Evolutionary conservation across 2,329 filamentous ascomycete species (phyloP), one percentile per base, ranked within the genome.

Genomic region (Fusarium musae): DNA sequence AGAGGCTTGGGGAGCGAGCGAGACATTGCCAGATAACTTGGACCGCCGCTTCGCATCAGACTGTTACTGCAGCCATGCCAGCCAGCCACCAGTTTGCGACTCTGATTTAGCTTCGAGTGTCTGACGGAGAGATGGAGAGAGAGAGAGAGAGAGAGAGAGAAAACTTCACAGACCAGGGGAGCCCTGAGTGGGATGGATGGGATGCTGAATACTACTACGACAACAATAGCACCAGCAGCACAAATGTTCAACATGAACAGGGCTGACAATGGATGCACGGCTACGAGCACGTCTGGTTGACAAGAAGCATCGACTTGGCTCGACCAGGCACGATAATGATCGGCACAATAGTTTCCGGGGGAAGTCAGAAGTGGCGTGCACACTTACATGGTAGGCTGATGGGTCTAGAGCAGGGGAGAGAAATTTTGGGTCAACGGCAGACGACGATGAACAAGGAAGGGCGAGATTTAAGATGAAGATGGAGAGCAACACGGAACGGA

Each of bases 181-280:
- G 30, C 46, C 44, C 53, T 61, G 40, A 64, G 67, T 73, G 66
- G 56, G 59, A 73, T 72, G 71, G 46, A 69, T 68, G 71, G 53
- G 57, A 67, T 69, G 58, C 66, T 49, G 60, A 76, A 63, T 71
- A 66, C 70, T 28, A 49, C 40, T 37, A 50, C 40, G 23, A 26
- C 28, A 44, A 32, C 39, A 19, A 32, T 21, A 69, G 43, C 59
- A 32, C 11, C 30, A 63, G 58, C 47, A 37, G 32, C 50, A 53
- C 13, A 53, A 26, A 37, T 54, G 61, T 67, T 73, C 67, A 77
- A 70, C 65, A 65, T 75, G 63, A 66, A 63, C 73, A 75, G 76
- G 76, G 76, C 76, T 78, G 76, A 78, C 75, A 71, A 68, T 75
- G 73, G 68, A 78, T 74, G 74, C 75, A 69, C 76, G 76, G 76